phyloP scores from a whole-genome alignment of 306 rosid genomes.

The Coriaria nepalensis region DNA sequence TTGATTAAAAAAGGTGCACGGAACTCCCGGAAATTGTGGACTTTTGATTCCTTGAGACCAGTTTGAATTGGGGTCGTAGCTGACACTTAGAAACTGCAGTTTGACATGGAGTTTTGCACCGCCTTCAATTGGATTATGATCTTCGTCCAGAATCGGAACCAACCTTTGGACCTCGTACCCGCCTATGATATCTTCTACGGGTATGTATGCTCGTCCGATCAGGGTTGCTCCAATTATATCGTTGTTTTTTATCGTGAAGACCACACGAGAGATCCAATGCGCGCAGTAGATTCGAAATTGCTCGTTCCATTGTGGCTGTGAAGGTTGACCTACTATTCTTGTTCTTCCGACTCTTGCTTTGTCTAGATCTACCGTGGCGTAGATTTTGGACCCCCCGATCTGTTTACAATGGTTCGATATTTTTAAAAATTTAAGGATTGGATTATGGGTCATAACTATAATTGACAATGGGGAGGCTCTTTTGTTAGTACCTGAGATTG shows the following conservation, averaged over 20 bases:
- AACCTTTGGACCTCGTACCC: conserved; percentile 19
- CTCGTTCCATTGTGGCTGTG: conserved; percentile 44
- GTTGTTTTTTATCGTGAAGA: conserved; percentile 60
- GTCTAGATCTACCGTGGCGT: conserved; percentile 77
- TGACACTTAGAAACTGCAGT: conserved; percentile 19
- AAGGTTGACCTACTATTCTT: conserved; percentile 20
- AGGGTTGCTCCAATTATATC: conserved; percentile 60
- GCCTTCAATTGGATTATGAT: conserved; percentile 26
- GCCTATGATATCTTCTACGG: conserved; percentile 26
- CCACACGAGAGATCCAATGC: conserved; percentile 37
- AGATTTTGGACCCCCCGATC: conserved; percentile 53
- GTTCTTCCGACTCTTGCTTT: conserved; percentile 52
- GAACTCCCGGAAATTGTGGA: conserved; percentile 41
- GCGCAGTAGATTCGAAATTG: conserved; percentile 52
- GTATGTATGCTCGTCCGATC: conserved; percentile 62
- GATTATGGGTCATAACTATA: background rate
- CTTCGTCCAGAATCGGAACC: conserved; percentile 56
- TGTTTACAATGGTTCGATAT: conserved; percentile 12
- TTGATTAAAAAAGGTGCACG: conserved; percentile 47
- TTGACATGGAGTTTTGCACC: conserved; percentile 39
- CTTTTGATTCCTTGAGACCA: conserved; percentile 44
- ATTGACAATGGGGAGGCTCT: background rate
- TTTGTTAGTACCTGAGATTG: conserved; percentile 45
- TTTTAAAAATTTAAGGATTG: background rate
- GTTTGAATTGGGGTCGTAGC: conserved; percentile 4